phyloP scores from a whole-genome alignment of 495 filamentous ascomycete genomes.

The Daldinia loculata region DNA sequence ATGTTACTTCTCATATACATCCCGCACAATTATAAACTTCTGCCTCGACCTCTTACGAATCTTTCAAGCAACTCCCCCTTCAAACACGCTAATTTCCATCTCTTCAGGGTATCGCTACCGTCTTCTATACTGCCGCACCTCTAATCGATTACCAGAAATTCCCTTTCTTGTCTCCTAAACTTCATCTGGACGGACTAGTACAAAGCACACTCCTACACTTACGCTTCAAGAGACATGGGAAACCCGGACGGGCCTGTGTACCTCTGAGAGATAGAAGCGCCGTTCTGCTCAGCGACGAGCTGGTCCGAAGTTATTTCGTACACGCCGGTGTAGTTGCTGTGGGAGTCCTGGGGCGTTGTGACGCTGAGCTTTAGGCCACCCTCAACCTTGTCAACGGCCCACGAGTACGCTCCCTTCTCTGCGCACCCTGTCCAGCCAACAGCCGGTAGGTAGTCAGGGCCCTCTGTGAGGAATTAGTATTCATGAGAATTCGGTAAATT shows the following conservation, averaged over 20 bases:
- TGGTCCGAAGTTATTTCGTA: slow-evolving; percentile 18
- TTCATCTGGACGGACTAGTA: background rate
- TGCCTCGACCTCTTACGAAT: background rate
- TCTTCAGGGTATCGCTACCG: background rate
- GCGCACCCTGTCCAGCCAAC: slow-evolving; percentile 29
- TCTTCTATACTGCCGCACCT: background rate
- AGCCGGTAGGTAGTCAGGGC: slow-evolving; percentile 26
- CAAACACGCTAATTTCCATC: background rate
- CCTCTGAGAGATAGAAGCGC: slow-evolving; percentile 14
- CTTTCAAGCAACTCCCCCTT: background rate
- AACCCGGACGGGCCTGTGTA: slow-evolving; percentile 28
- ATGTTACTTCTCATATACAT: background rate
- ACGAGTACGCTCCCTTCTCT: slow-evolving; percentile 23
- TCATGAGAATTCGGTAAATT: background rate
- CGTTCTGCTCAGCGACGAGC: slow-evolving; percentile 31
- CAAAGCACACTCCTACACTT: background rate
- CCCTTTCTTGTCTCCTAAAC: background rate
- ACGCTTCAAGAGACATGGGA: slow-evolving; percentile 5
- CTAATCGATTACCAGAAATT: background rate
- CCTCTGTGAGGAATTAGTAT: slow-evolving; percentile 5
- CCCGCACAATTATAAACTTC: background rate
- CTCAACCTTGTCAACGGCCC: slow-evolving; percentile 11
- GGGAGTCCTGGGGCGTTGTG: slow-evolving; percentile 29
- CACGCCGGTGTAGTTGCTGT: slow-evolving; percentile 33
- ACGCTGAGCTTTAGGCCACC: slow-evolving; percentile 23